A percentile compares a stretch with the other conserved stretches of the same genome.
These are phyloP conservation scores for Ambrosia hybrid DNA, from an alignment of 140 eudicot species.

Conservation along the genomic window DNA sequence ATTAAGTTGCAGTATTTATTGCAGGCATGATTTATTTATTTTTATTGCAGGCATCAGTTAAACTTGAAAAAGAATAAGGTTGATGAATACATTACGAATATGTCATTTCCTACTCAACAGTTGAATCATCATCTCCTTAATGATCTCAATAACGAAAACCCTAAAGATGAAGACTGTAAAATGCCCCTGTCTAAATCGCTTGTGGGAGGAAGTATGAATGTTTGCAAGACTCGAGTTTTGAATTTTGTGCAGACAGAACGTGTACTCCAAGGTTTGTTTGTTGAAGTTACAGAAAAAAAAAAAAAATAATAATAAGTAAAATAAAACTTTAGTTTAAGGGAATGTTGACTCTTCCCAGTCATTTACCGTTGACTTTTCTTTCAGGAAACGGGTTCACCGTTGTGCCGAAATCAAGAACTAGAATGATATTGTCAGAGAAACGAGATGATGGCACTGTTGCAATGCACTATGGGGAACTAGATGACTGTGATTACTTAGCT, in stretches of 20 bases:
- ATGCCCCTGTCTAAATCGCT: conserved; percentile 85
- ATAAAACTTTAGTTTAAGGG: background rate
- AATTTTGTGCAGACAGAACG: conserved; percentile 62
- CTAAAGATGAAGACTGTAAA: conserved; percentile 69
- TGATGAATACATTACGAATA: conserved; percentile 50
- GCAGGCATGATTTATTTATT: conserved; percentile 9
- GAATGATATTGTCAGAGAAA: conserved; percentile 76
- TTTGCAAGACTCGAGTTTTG: conserved; percentile 74
- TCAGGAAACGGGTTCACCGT: conserved; percentile 62
- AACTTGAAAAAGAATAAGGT: conserved; percentile 72
- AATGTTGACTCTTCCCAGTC: conserved; percentile 4
- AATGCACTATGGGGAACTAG: conserved; percentile 84
- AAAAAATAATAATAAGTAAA: background rate
- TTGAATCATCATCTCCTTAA: conserved; percentile 45
- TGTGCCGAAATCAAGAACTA: conserved; percentile 56
- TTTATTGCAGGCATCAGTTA: conserved; percentile 61
- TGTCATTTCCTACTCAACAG: conserved; percentile 40
- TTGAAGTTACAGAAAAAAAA: background rate
- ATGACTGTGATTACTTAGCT: conserved; percentile 60
- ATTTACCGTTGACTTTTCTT: conserved; percentile 14
- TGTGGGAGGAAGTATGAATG: conserved; percentile 79
- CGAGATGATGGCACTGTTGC: conserved; percentile 84
- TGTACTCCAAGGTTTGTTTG: conserved; percentile 66
- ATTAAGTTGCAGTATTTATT: background rate
- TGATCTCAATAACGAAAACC: conserved; percentile 56